phyloP scores from a whole-genome alignment of 495 filamentous ascomycete species.

The Aspergillus carlsbadensis region DNA sequence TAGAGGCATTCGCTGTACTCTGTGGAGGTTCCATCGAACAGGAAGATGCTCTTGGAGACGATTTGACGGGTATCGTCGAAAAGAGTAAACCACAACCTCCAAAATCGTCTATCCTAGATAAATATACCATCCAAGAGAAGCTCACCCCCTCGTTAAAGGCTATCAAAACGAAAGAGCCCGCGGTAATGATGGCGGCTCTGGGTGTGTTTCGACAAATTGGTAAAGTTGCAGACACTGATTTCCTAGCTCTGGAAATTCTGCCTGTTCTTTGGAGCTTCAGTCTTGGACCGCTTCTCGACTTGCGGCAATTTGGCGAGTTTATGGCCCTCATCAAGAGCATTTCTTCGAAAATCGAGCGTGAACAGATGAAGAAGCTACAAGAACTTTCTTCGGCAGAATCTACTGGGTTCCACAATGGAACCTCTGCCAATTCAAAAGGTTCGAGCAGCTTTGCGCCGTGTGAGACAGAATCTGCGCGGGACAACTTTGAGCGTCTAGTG shows the following conservation, averaged over 20 bases:
- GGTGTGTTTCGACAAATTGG: constrained; percentile 82
- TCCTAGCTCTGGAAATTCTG: constrained; percentile 85
- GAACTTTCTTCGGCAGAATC: constrained; percentile 64
- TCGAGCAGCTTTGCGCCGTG: constrained; percentile 23
- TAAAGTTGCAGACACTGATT: constrained; percentile 81
- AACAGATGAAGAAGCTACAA: constrained; percentile 82
- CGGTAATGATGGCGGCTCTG: constrained; percentile 93
- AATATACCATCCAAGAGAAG: constrained; percentile 97
- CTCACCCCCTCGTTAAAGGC: constrained; percentile 84
- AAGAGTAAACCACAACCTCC: constrained; percentile 51
- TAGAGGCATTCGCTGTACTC: constrained; percentile 85
- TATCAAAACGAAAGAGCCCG: constrained; percentile 97
- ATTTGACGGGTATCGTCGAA: constrained; percentile 63
- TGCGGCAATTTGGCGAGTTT: constrained; percentile 82
- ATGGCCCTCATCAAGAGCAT: constrained; percentile 82
- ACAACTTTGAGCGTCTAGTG: constrained; percentile 84
- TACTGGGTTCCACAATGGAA: constrained; percentile 36
- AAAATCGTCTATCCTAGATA: constrained; percentile 80
- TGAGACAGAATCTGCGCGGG: constrained; percentile 47
- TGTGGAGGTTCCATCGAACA: constrained; percentile 66
- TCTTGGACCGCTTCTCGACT: constrained; percentile 81
- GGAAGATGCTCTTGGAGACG: constrained; percentile 54
- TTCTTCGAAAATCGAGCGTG: constrained; percentile 77
- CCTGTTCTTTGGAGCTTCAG: constrained; percentile 91
- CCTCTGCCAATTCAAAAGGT: constrained; percentile 27